These are phyloP conservation scores for Tieghemiomyces parasiticus DNA, from an alignment of 192 early-diverging fungal species.

Conservation along the genomic window DNA sequence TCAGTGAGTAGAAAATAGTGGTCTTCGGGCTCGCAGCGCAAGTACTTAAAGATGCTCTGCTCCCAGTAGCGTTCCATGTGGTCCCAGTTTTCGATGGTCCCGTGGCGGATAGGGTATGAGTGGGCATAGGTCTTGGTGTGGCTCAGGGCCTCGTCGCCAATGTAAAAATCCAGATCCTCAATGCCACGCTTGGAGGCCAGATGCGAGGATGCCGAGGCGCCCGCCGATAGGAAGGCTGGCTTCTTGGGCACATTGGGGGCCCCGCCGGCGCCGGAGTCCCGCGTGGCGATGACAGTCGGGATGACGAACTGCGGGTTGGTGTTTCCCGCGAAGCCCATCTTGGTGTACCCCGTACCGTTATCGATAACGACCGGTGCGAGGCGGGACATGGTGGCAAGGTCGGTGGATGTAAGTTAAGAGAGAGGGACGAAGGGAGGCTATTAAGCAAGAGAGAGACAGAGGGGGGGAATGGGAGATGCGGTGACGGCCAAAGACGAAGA, in stretches of 20 bases:
- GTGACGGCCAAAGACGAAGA: too few relatives aligned
- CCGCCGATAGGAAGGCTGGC: slow-evolving; percentile 32
- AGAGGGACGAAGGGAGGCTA: too few relatives aligned
- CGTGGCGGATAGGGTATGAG: slow-evolving; percentile 90
- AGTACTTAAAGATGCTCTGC: slow-evolving; percentile 94
- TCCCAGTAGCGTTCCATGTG: slow-evolving; percentile 99
- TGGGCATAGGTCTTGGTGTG: slow-evolving; percentile 83
- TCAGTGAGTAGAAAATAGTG: slow-evolving; percentile 95
- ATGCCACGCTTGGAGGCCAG: slow-evolving; percentile 90
- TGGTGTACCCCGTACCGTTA: slow-evolving; percentile 98
- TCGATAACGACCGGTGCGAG: slow-evolving; percentile 80
- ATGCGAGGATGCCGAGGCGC: slow-evolving; percentile 39
- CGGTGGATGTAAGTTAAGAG: too few relatives aligned
- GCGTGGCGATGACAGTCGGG: slow-evolving; percentile 83
- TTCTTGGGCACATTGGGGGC: slow-evolving; percentile 34
- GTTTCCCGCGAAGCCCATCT: slow-evolving; percentile 96
- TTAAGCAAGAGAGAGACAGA: too few relatives aligned
- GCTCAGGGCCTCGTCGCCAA: slow-evolving; percentile 86
- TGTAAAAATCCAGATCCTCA: slow-evolving; percentile 94
- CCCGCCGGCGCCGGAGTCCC: slow-evolving; percentile 29
- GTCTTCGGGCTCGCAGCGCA: slow-evolving; percentile 98
- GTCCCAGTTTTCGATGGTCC: slow-evolving; percentile 99
- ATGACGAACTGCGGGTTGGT: slow-evolving; percentile 94
- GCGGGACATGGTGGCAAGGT: slow-evolving; percentile 2
- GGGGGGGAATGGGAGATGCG: too few relatives aligned